Evolutionary conservation across 257 asterid species (phyloP).

Genomic region (Solanum bukasovii): DNA sequence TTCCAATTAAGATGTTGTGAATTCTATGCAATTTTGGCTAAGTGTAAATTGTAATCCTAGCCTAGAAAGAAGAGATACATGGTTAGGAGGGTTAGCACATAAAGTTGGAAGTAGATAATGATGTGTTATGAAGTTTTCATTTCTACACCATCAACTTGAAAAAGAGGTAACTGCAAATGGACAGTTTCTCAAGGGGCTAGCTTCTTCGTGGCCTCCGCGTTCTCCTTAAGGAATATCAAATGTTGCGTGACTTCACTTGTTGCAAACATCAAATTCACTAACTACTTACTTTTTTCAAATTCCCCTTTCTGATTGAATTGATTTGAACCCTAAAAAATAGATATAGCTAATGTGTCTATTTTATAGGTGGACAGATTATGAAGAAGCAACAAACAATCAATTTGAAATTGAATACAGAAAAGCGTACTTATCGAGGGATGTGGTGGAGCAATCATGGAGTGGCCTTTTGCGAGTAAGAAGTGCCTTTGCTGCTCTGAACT

Average conservation of each 20-base stretch:
- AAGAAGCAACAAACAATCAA: neutral
- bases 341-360: neutral
- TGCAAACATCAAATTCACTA: neutral
- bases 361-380: neutral
- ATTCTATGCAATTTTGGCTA: neutral
- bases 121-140: neutral
- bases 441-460: slow-evolving; percentile 7
- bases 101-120: neutral
- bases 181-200: neutral
- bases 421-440: neutral
- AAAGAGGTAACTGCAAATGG: neutral
- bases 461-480: slow-evolving; percentile 69
- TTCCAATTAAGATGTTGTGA: neutral
- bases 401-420: neutral
- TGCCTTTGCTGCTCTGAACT: slow-evolving; percentile 76
- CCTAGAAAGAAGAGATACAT: neutral
- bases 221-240: neutral
- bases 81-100: neutral
- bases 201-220: neutral
- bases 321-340: neutral
- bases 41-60: neutral
- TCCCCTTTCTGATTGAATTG: neutral
- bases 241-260: neutral
- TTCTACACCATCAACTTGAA: neutral
- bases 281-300: neutral